Base-by-base conservation (phyloP, 306 rosid genomes). In the Inga leiocalycina region DNA sequence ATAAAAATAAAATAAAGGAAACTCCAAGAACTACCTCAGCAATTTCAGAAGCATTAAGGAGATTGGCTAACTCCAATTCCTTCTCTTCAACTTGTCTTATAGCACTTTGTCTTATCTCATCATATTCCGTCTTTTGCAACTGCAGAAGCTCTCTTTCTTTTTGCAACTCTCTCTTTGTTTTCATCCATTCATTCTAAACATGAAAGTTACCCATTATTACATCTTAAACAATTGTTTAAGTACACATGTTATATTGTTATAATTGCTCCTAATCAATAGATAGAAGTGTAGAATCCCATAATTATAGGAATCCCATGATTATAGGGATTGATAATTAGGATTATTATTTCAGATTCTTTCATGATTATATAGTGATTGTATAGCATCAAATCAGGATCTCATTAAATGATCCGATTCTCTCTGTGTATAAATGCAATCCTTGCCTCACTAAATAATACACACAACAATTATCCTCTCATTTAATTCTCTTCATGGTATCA, bases 11-110 rank as follows among this genome's bases (percentile, higher is more conserved):
- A 44, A 56, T 6, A 56, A 56, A 10, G 22, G 62, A 0, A 20
- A 56, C 62, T 56, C 27, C 62, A 17, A 56, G 10, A 56, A 56
- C 19, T 16, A 71, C 76, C 76, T 43, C 76, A 22, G 76, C 76
- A 45, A 30, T 14, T 22, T 34, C 56, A 22, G 35, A 27, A 45
- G 35, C 56, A n/a, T 22, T 6, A 13, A 71, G n/a, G 2, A 11
- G 9, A 45, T 71, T 24, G n/a, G 44, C 43, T 13, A 65, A 65
- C 22, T 65, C 43, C 32, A 32, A 13, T 24, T 24, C 27, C 43
- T 65, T 65, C 43, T 65, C 44, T 32, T 32, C 43, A 65, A 13
- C 41, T 65, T 65, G 43, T 32, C 44, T 65, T 10, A 0, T 6
- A 16, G 71, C 43, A 65, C 71, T 65, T 57, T 3, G 20, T n/a